Base-by-base conservation (phyloP, 2,329 filamentous ascomycete genomes). In the Aspergillus glaucus region DNA sequence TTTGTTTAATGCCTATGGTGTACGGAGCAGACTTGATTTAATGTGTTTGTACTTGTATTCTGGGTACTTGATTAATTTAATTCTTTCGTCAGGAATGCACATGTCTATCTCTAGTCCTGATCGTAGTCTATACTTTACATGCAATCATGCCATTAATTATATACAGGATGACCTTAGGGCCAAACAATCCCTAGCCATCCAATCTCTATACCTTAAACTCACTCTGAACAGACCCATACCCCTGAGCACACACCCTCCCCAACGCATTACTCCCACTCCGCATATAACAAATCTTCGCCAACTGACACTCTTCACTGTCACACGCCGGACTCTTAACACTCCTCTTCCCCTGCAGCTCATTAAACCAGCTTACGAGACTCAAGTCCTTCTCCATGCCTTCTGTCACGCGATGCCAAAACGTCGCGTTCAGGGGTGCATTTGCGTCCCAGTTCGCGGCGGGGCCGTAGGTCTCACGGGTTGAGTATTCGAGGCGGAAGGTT, bases 281-380 rank as follows among this genome's bases (percentile, higher is more conserved):
- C 68, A 82, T 82, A 56, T 82, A 82, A 54, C 80, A 82, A 14
- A 81, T 66, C 66, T 79, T 81, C 1, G 79, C 79, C 43, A 65
- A 57, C 2, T 73, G 72, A 59, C 79, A 82, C 3, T 68, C 76
- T 30, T 62, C 62, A 51, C 62, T 79, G 2, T 75, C 77, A 51
- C 79, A 81, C 37, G 76, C 75, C 0, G 78, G 77, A 39, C 67
- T 76, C 59, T 67, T 67, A 3, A 75, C 59, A 48, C 75, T 79
- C 50, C 61, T 70, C 62, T 79, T 80, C 0, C 78, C 78, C 57
- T 80, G 74, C 34, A 72, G 74, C 0, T 65, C 72, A 54, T 79
- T 81, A 48, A 78, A 76, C 36, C 65, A 58, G 32, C 62, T 68
- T 6, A 79, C 77, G n/a, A 83, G 66, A 2, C 58, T 68, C 3